phyloP scores from a whole-genome alignment of 805 yeast species.

The Candida sonorensis region DNA sequence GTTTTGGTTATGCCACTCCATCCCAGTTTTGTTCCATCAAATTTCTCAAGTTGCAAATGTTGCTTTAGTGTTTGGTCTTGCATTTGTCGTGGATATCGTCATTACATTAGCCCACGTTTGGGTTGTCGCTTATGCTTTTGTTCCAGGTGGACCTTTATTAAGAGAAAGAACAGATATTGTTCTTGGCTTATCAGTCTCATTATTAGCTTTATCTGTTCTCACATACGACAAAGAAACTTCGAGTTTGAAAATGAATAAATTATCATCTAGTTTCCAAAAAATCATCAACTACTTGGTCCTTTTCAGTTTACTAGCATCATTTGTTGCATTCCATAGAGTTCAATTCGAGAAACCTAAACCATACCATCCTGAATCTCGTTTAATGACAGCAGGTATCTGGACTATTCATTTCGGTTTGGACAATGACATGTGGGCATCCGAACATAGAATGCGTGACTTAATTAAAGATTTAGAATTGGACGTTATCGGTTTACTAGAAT shows the following conservation, averaged over 20 bases:
- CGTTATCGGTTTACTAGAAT: conserved; percentile 83
- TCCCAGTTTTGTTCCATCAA: conserved; percentile 55
- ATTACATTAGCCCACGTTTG: conserved; percentile 81
- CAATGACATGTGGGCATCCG: conserved; percentile 97
- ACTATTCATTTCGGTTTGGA: conserved; percentile 96
- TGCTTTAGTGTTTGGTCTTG: conserved; percentile 43
- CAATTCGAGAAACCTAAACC: conserved; percentile 59
- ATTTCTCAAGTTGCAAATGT: conserved; percentile 33
- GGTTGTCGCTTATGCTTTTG: conserved; percentile 98
- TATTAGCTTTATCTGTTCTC: conserved; percentile 44
- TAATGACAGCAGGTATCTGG: conserved; percentile 96
- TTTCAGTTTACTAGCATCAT: conserved; percentile 38
- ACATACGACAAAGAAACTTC: too few species aligned
- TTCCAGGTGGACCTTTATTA: conserved; percentile 83
- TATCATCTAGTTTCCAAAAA: conserved; percentile 3
- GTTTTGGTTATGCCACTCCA: conserved; percentile 53
- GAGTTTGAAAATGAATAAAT: conserved; percentile 6
- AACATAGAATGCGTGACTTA: conserved; percentile 79
- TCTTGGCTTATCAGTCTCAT: conserved; percentile 45
- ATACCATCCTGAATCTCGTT: conserved; percentile 57
- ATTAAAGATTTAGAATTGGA: conserved; percentile 84
- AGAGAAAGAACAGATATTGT: conserved; percentile 86
- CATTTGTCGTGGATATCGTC: conserved; percentile 43
- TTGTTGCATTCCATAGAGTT: conserved; percentile 51
- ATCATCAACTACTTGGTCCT: conserved; percentile 21